Base-by-base conservation (phyloP, 257 asterid genomes). In the Solanum microdontum region DNA sequence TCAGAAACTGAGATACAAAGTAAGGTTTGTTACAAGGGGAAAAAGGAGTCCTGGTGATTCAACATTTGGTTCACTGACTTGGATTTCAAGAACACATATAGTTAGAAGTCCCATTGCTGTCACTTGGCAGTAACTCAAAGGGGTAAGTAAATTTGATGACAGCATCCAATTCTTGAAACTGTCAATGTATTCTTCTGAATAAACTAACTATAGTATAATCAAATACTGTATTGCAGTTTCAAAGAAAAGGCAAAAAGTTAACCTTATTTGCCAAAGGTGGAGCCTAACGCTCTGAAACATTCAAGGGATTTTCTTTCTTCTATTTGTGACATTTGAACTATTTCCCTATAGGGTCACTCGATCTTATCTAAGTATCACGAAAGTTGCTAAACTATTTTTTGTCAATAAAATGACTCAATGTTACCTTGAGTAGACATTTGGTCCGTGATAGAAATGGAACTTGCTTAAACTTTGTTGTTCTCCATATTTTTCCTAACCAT, bases 51-150 rank as follows among this genome's bases (percentile, higher is more conserved):
- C 82, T 43, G 86, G 76, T 62, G 86, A 64, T 15, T 90, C 84
- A 82, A 85, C 95, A 82, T 91, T 93, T 89, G 97, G 98, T 12
- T 91, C 94, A 66, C 13, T 94, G 23, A 89, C 45, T 55, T 94
- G 98, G 98, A 82, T 43, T 84, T 94, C 92, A 3, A 33, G 62
- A 40, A 90, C 91, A 58, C 90, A 91, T 86, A 62, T 51, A 76
- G 98, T 94, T 30, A 92, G 93, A 77, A 95, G 98, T 84, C 96
- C 97, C 40, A 89, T 95, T 86, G 96, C 94, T 21, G 92, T 92
- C 73, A 93, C 93, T 34, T 95, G 97, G 98, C 77, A 87, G 82
- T 87, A 62, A 87, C 85, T 30, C 17, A 11, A 79, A 21, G 84
- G 70, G 58, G 9, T 4, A 64, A 34, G 8, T 7, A 64, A 34